Evolutionary conservation across 169 alveolate genomes (phyloP).

Genomic region (Toxoplasma gondii): DNA sequence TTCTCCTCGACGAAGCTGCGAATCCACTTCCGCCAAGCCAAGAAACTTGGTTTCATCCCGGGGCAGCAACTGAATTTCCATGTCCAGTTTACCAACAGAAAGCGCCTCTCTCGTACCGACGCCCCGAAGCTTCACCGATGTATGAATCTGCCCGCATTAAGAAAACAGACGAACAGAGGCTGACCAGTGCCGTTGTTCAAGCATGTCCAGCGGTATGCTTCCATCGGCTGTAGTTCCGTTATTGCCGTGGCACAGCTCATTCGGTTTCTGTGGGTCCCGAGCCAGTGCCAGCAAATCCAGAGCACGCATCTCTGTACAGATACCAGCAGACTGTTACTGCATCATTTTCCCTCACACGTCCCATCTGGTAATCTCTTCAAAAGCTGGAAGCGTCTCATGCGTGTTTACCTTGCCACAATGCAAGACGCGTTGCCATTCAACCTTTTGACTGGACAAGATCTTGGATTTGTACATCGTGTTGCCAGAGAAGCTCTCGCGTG

Average conservation of each 20-base stretch:
- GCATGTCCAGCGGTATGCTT: no score
- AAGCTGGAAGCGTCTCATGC: no score
- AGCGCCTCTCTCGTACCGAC: neutral
- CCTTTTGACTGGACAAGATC: neutral
- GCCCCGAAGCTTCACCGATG: neutral
- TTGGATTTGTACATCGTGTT: neutral
- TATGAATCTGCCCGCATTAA: neutral
- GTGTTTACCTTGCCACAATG: constrained; percentile 5
- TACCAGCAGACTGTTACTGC: no score
- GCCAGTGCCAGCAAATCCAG: no score
- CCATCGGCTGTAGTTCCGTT: no score
- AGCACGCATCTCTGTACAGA: no score
- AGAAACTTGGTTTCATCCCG: neutral
- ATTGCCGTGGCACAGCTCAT: no score
- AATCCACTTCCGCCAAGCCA: neutral
- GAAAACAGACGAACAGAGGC: neutral
- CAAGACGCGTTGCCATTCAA: neutral
- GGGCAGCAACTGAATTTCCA: neutral
- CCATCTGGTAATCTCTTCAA: no score
- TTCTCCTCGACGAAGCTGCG: neutral
- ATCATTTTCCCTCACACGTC: no score
- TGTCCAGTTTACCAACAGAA: neutral
- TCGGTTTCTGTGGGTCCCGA: no score
- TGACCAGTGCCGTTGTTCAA: no score
- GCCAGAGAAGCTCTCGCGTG: neutral